phyloP scores from a whole-genome alignment of 1,139 yeast genomes.

The Starmera stellimalicola region DNA sequence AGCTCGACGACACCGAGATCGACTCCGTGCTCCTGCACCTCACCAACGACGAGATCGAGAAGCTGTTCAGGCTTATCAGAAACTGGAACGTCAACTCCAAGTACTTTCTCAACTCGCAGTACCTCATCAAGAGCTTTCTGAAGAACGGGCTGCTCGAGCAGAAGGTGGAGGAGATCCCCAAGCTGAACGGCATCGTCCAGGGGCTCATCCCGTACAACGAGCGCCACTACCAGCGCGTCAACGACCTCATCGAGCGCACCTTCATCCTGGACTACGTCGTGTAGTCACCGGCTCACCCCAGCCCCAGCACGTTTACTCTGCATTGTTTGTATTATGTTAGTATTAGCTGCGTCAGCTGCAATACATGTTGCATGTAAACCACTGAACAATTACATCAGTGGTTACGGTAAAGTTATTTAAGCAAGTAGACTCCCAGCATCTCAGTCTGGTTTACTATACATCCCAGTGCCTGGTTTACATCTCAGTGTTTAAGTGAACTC shows the following conservation, averaged over 20 bases:
- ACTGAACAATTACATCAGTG: too few relatives aligned
- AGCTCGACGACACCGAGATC: constrained; percentile 51
- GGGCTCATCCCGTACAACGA: constrained; percentile 77
- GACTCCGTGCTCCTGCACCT: constrained; percentile 57
- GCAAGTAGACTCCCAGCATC: too few relatives aligned
- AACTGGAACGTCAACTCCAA: constrained; percentile 94
- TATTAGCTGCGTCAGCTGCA: too few relatives aligned
- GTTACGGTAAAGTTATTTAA: too few relatives aligned
- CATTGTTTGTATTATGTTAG: too few relatives aligned
- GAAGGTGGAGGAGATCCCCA: constrained; percentile 53
- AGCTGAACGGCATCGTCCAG: constrained; percentile 60
- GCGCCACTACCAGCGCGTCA: constrained; percentile 71
- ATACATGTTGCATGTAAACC: too few relatives aligned
- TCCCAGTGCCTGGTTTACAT: too few relatives aligned
- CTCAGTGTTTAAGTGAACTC: too few relatives aligned
- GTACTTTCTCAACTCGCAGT: constrained; percentile 74
- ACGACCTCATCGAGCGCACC: constrained; percentile 75
- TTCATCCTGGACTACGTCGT: constrained; percentile 76
- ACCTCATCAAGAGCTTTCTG: constrained; percentile 56
- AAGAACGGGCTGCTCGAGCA: constrained; percentile 38
- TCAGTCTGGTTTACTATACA: too few relatives aligned
- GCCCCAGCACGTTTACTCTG: too few relatives aligned
- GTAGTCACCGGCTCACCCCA: too few relatives aligned
- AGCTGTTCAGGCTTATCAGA: constrained; percentile 63
- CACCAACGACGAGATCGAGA: constrained; percentile 47